Conservation (phyloP, 2,329 filamentous ascomycete species). For the Aureobasidium subglaciale region DNA sequence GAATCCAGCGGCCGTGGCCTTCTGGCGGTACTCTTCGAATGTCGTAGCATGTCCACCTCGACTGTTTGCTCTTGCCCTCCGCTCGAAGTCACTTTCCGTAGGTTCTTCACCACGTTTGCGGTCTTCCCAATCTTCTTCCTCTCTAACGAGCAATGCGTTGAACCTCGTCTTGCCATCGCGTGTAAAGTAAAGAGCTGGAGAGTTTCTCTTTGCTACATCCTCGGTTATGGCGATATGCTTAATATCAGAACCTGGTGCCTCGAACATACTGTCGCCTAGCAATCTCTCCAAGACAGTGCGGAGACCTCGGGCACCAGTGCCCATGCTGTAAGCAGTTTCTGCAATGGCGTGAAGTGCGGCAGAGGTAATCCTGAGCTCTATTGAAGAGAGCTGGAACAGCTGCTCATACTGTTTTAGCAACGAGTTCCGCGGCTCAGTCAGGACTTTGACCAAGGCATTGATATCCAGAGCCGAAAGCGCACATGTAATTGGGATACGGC, state of each 20-base stretch:
- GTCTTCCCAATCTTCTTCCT: conserved; percentile 42
- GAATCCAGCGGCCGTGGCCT: conserved; percentile 30
- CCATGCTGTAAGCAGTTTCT: conserved; percentile 57
- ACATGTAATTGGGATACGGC: conserved; percentile 85
- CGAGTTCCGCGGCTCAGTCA: conserved; percentile 87
- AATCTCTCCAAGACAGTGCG: conserved; percentile 43
- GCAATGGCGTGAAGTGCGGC: conserved; percentile 77
- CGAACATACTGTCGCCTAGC: conserved; percentile 41
- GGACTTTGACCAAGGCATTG: conserved; percentile 67
- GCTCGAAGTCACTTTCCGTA: conserved; percentile 24
- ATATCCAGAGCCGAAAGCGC: conserved; percentile 70
- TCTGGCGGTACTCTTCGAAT: conserved; percentile 43
- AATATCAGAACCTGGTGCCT: conserved; percentile 38
- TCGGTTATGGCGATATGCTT: conserved; percentile 42
- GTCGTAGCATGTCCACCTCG: conserved; percentile 27
- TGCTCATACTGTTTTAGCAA: conserved; percentile 83
- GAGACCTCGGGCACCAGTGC: conserved; percentile 58
- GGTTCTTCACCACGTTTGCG: conserved; percentile 25
- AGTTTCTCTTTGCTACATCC: conserved; percentile 37
- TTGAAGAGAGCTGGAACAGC: conserved; percentile 72
- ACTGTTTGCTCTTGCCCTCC: conserved; percentile 24
- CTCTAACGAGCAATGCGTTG: conserved; percentile 32
- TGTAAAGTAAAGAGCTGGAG: conserved; percentile 36
- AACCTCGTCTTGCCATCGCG: conserved; percentile 34
- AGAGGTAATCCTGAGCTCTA: conserved; percentile 75